Conservation (phyloP, 495 filamentous ascomycete genomes). For the Penicillium chermesinum region DNA sequence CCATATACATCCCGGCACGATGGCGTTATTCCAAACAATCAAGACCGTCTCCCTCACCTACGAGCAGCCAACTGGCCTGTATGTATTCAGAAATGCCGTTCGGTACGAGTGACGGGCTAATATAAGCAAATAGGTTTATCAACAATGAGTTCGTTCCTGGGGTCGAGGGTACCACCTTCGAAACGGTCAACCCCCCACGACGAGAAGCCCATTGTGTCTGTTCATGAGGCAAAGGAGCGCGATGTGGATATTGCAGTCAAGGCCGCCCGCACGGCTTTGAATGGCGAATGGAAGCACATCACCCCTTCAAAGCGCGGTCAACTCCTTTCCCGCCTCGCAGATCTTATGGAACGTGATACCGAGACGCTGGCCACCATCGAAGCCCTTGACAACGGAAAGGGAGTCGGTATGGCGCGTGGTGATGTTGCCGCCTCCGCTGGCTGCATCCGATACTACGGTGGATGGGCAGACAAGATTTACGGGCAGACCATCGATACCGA, state of each 20-base stretch:
- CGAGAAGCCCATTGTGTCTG: constrained; percentile 64
- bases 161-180: constrained; percentile 69
- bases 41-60: constrained; percentile 48
- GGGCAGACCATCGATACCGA: constrained; percentile 85
- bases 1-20: background rate
- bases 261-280: constrained; percentile 83
- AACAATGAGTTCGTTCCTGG: constrained; percentile 89
- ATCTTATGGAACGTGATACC: constrained; percentile 71
- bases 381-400: constrained; percentile 90
- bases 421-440: constrained; percentile 48
- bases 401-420: constrained; percentile 65
- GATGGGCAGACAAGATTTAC: constrained; percentile 95
- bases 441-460: constrained; percentile 67
- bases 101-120: constrained; percentile 3
- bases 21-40: constrained; percentile 17
- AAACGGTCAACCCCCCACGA: constrained; percentile 60
- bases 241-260: constrained; percentile 72
- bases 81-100: constrained; percentile 38
- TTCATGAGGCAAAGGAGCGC: constrained; percentile 83
- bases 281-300: constrained; percentile 64
- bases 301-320: constrained; percentile 69
- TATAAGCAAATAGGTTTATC: constrained; percentile 68
- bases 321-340: constrained; percentile 68
- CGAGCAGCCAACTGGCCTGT: constrained; percentile 80
- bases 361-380: constrained; percentile 74